Conservation (phyloP, 2,329 filamentous ascomycete genomes). For the Seiridium cupressi region DNA sequence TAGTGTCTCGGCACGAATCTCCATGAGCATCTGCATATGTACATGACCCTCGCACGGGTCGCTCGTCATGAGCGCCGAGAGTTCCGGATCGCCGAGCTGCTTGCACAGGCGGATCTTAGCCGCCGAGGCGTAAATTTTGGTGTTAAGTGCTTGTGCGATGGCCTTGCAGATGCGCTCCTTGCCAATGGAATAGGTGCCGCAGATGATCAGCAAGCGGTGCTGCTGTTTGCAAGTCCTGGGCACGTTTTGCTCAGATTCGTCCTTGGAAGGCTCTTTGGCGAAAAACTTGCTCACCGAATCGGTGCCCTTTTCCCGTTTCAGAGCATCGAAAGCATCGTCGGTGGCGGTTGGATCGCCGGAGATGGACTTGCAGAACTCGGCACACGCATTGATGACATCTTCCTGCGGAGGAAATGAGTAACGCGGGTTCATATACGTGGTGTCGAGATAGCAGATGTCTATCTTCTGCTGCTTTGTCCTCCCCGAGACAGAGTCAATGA, state of each 20-base stretch:
- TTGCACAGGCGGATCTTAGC: constrained; percentile 81
- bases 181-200: constrained; percentile 96
- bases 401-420: constrained; percentile 91
- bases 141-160: constrained; percentile 80
- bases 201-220: constrained; percentile 81
- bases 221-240: constrained; percentile 25
- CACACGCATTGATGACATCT: constrained; percentile 83
- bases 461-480: constrained; percentile 80
- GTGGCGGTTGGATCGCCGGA: constrained; percentile 59
- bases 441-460: constrained; percentile 95
- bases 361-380: constrained; percentile 79
- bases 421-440: constrained; percentile 92
- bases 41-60: constrained; percentile 86
- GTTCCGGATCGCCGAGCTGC: constrained; percentile 81
- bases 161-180: constrained; percentile 95
- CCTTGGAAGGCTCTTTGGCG: constrained; percentile 28
- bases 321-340: constrained; percentile 45
- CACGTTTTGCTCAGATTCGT: background rate
- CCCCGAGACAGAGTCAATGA: constrained; percentile 67
- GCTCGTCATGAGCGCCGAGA: constrained; percentile 73
- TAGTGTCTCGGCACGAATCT: constrained; percentile 87
- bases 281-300: constrained; percentile 54
- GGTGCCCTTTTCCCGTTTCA: constrained; percentile 39
- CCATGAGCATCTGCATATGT: constrained; percentile 95
- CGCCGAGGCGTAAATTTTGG: constrained; percentile 85